Conservation (phyloP, 768 basidiomycete genomes). For the Panaeolus cyanescens region DNA sequence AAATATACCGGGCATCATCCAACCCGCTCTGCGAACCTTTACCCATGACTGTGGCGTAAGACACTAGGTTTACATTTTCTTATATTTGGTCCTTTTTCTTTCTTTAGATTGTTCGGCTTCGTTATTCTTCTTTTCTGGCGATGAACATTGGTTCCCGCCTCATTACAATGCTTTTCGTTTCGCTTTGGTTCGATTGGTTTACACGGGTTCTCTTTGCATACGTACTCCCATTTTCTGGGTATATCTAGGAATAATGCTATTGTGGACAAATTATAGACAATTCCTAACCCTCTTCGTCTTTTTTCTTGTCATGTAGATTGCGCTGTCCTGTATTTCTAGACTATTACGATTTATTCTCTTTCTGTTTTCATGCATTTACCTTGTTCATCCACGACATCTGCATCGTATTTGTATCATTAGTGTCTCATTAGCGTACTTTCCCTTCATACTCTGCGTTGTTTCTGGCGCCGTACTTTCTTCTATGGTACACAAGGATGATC, state of each 20-base stretch:
- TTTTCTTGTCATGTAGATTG: background rate
- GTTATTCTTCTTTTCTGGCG: background rate
- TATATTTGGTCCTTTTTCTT: background rate
- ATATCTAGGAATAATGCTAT: slow-evolving; percentile 3
- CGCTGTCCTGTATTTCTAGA: background rate
- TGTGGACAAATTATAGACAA: slow-evolving; percentile 2
- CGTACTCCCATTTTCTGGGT: background rate
- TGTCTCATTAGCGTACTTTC: background rate
- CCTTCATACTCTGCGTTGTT: background rate
- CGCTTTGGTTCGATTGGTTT: background rate
- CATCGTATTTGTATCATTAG: slow-evolving; percentile 3
- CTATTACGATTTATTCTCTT: background rate
- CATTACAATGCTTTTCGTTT: background rate
- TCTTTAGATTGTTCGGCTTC: slow-evolving; percentile 3
- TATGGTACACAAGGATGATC: background rate
- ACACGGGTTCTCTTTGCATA: background rate
- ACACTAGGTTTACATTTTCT: background rate
- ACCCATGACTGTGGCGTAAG: background rate
- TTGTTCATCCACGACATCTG: background rate
- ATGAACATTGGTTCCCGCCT: background rate
- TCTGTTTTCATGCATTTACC: background rate
- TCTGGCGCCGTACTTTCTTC: background rate
- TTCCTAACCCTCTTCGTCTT: background rate
- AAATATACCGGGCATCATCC: background rate
- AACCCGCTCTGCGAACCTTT: background rate